A percentile compares a stretch with the other conserved stretches of the same genome.
Evolutionary conservation across 1,284 basidiomycete genomes (phyloP).

Genomic region (Moesziomyces globuligerus): DNA sequence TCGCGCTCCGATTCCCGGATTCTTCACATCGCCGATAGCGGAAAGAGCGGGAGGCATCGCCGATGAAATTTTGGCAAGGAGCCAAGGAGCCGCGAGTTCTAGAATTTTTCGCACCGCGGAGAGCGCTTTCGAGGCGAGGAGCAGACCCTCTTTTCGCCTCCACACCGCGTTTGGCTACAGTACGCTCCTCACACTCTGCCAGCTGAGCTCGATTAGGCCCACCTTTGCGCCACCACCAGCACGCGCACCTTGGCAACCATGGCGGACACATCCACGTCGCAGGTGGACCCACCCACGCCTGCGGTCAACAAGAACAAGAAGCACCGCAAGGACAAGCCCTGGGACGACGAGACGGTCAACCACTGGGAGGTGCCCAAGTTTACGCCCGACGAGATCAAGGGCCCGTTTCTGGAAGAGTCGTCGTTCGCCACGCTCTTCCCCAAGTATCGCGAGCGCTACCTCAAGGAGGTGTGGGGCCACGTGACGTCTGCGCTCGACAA

Average conservation of each 20-base stretch:
- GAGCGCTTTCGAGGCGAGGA: not conserved
- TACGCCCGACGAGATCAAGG: slow-evolving; percentile 74
- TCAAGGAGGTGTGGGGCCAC: slow-evolving; percentile 92
- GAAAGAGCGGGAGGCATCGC: no score
- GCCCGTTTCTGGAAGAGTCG: slow-evolving; percentile 89
- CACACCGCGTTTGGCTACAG: not conserved
- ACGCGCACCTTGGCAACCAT: not conserved
- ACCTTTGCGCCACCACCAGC: not conserved
- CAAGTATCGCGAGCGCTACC: slow-evolving; percentile 96
- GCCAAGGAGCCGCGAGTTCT: slow-evolving; percentile 7
- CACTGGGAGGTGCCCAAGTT: slow-evolving; percentile 96
- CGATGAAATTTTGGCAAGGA: slow-evolving; percentile 34
- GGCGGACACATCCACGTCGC: slow-evolving; percentile 18
- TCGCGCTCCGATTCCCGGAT: no score
- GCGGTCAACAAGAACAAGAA: slow-evolving; percentile 61
- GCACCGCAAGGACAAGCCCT: slow-evolving; percentile 70
- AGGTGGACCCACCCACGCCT: slow-evolving; percentile 1
- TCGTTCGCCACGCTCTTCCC: slow-evolving; percentile 98
- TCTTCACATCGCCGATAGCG: no score
- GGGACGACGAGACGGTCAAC: slow-evolving; percentile 99
- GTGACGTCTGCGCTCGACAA: slow-evolving; percentile 87
- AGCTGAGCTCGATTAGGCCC: not conserved
- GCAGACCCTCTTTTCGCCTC: slow-evolving; percentile 5
- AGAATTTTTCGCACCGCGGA: slow-evolving; percentile 29
- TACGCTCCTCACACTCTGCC: no score